Evolutionary conservation across 306 rosid genomes (phyloP).

Genomic region (Cicer yamashitae): DNA sequence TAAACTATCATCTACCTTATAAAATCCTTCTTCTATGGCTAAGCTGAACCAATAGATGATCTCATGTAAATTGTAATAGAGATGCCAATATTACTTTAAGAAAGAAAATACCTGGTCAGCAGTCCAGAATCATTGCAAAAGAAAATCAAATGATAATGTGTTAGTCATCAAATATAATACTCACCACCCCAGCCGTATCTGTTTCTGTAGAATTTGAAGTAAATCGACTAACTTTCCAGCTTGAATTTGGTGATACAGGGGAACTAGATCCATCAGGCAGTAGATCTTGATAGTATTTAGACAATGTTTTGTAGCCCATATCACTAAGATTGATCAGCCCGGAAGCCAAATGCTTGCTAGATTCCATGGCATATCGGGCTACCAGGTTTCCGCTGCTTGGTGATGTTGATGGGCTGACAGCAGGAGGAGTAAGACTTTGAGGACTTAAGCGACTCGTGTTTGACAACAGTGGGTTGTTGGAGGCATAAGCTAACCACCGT

Average conservation of each 20-base stretch:
- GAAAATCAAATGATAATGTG: conserved; percentile 36
- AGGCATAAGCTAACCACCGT: conserved; percentile 94
- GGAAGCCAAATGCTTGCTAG: conserved; percentile 92
- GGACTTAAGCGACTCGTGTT: conserved; percentile 85
- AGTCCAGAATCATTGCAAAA: conserved; percentile 41
- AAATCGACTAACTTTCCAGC: conserved; percentile 80
- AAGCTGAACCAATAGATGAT: conserved; percentile 56
- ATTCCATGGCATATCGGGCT: conserved; percentile 98
- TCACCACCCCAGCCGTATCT: conserved; percentile 91
- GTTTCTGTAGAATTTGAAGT: conserved; percentile 69
- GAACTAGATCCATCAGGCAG: conserved; percentile 90
- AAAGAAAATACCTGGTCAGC: conserved; percentile 51
- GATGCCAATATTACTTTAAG: conserved; percentile 50
- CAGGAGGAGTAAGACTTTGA: conserved; percentile 85
- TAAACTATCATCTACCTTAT: conserved; percentile 54
- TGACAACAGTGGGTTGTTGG: conserved; percentile 76
- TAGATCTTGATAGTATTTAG: conserved; percentile 91
- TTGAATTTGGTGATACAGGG: conserved; percentile 80
- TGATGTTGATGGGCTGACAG: conserved; percentile 93
- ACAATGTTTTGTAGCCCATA: conserved; percentile 90
- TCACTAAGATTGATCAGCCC: conserved; percentile 89
- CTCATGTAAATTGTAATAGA: conserved; percentile 55
- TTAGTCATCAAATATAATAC: conserved; percentile 50
- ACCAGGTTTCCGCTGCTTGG: conserved; percentile 86
- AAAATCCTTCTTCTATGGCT: conserved; percentile 55